Conservation (phyloP, 169 alveolate species). For the Plasmodium knowlesi region DNA sequence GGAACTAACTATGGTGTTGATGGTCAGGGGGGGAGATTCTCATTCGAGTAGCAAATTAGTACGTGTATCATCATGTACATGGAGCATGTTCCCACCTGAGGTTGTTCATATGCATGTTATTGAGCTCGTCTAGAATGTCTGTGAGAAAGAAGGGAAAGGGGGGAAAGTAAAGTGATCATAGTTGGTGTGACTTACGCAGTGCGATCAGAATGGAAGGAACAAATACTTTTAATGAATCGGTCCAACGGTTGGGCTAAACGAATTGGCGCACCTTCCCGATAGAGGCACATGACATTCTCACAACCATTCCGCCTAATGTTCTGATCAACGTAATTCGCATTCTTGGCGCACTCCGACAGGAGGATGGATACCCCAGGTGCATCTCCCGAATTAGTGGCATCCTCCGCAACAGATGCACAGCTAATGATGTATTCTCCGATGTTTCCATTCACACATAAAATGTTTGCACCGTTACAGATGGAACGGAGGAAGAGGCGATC, state of each 20-base stretch:
- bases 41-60: neutral
- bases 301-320: slow-evolving; percentile 15
- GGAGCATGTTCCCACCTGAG: slow-evolving; percentile 2
- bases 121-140: slow-evolving; percentile 57
- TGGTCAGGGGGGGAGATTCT: neutral
- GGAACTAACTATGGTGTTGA: neutral
- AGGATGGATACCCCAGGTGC: slow-evolving; percentile 13
- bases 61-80: neutral
- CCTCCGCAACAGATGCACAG: slow-evolving; percentile 16
- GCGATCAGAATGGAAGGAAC: neutral
- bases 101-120: slow-evolving; percentile 48
- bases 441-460: slow-evolving; percentile 41
- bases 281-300: slow-evolving; percentile 5
- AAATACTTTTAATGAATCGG: neutral
- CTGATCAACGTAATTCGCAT: slow-evolving; percentile 14
- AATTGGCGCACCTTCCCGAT: slow-evolving; percentile 37
- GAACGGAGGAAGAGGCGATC: slow-evolving; percentile 30
- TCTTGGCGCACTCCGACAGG: slow-evolving; percentile 24
- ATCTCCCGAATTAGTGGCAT: neutral
- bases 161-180: too few species aligned
- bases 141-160: neutral
- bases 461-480: slow-evolving; percentile 5
- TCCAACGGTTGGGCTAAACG: neutral
- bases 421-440: slow-evolving; percentile 51
- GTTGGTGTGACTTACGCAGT: neutral